Base-by-base conservation (phyloP, 192 early-diverging fungal genomes). In the Umbelopsis sp. region DNA sequence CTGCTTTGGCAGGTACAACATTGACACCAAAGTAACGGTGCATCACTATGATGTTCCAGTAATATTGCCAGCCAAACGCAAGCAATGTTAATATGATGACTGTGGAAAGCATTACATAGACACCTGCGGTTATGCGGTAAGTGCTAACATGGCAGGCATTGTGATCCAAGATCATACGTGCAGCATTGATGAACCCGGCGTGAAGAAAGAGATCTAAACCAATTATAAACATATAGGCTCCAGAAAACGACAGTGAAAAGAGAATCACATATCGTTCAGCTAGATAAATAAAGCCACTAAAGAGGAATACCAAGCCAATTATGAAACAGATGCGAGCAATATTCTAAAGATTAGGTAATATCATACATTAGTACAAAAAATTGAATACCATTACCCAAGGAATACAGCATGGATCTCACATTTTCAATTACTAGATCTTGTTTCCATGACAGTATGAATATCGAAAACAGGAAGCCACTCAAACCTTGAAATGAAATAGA, bases 201-300 rank as follows among this genome's bases (percentile, higher is more conserved):
- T 80, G 77, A 0, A 76, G 66, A 69, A 82, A 88, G 0, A 82
- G 47, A 53, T 86, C 85, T 2, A 87, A 54, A 34, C 83, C 85
- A 11, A 76, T 24, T 22, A 88, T 80, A 25, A 84, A 69, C 43
- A 77, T 66, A 44, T 75, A 82, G 29, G 85, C 66, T 26, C 84
- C 83, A 25, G 83, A 44, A 68, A 84, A 50, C 17, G 77, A 47
- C 22, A 80, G 73, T 10, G 76, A 77, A 26, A 85, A 38, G 41
- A 87, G 82, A 25, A 86, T 73, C 12, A 65, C 56, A 66, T 43
- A 74, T 22, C 66, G 78, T 76, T 90, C 84, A 34, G 56, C 56
- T 3, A 62, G 2, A 20, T 62, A 62, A 34, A 62, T 62, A 8
- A 31, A 31, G 6, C 16, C 56, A 32, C 26, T 31, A 7, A 62